Conservation (phyloP, 2,329 filamentous ascomycete species). For the Pseudogymnoascus sp. region DNA sequence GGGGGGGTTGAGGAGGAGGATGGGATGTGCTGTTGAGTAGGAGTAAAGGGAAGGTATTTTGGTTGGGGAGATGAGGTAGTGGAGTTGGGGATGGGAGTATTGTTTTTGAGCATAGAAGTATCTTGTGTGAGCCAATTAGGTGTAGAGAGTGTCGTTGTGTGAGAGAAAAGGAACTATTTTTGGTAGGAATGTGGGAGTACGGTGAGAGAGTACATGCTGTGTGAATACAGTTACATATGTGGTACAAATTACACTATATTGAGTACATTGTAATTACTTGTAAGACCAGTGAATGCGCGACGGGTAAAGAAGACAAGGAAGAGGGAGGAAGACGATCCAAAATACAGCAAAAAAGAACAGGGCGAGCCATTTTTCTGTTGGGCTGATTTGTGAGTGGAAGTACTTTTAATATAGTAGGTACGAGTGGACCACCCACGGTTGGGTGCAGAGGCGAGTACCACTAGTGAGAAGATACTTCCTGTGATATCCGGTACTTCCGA, state of each 20-base stretch:
- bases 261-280: too few species aligned
- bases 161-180: not conserved
- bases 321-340: not conserved
- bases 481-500: not conserved
- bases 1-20: not conserved
- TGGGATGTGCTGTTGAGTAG: not conserved
- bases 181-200: not conserved
- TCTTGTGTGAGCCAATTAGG: not conserved
- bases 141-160: not conserved
- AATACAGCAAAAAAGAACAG: not conserved
- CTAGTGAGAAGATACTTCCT: not conserved
- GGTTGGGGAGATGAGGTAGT: too few species aligned
- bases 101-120: not conserved
- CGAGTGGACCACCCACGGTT: not conserved
- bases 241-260: not conserved
- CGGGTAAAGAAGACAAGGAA: conserved; percentile 1
- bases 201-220: not conserved
- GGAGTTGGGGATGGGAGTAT: not conserved
- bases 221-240: not conserved
- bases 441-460: not conserved
- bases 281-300: not conserved
- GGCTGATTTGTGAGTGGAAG: not conserved
- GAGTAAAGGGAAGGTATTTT: not conserved
- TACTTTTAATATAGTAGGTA: not conserved
- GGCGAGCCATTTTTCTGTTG: not conserved